Base-by-base conservation (phyloP, 345 rosid genomes). In the Gossypioides kirkii region DNA sequence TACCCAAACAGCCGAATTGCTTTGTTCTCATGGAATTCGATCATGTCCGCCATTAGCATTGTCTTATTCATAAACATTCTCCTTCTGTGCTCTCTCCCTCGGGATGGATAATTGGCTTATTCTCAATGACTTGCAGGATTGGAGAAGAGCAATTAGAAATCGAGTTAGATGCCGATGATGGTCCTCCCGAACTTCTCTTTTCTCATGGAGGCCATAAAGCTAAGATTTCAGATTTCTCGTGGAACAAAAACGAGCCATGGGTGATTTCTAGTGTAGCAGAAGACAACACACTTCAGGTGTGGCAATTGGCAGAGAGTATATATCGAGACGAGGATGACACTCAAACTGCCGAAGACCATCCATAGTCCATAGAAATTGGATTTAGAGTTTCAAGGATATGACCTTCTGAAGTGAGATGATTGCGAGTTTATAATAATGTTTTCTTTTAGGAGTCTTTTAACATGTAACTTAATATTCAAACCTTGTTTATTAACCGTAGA, bases 211-310 rank as follows among this genome's bases (percentile, higher is more conserved):
- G 61, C 36, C 61, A 58, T 23, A 58, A 58, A 58, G 61, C 36
- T 23, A 58, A 58, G 36, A 58, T 58, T 58, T 58, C 61, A 23
- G 36, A 58, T 23, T 58, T 58, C 36, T 58, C 61, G 20, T 58
- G 61, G 61, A 58, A 58, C 61, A 58, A 58, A 58, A 58, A 58
- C 10, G 61, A 58, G 61, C 61, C 61, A 11, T 58, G 61, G 61
- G 61, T 58, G 17, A 58, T 58, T 58, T 58, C 32, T 2, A 58
- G 36, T 58, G 61, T 58, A 58, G 61, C 61, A 1, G 36, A 58
- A 32, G 61, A 58, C 13, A 58, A 58, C 36, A 58, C 36, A 10
- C 61, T 58, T 58, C 61, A 58, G 36, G 61, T 23, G 36, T 58
- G 61, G 61, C 61, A 58, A 11, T 58, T 58, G 61, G 61, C 61